Evolutionary conservation across 176 grass and related monocot genomes (phyloP).

Genomic region (Alloteropsis semialata): DNA sequence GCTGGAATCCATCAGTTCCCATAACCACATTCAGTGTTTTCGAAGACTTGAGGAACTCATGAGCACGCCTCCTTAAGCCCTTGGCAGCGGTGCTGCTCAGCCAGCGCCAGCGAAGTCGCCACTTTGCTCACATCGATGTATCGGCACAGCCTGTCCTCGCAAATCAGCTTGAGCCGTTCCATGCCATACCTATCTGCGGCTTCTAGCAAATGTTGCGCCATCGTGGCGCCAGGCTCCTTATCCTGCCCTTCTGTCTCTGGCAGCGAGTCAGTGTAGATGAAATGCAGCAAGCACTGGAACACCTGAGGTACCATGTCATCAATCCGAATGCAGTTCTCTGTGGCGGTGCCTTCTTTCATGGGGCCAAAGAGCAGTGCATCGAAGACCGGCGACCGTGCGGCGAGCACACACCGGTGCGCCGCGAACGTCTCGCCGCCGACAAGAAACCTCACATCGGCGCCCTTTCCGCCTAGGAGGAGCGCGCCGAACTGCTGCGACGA

Average conservation of each 20-base stretch:
- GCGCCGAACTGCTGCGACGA: conserved; percentile 26
- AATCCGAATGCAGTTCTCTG: neutral
- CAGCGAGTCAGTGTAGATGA: neutral
- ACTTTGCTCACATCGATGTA: neutral
- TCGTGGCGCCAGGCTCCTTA: neutral
- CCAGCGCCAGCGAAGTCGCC: neutral
- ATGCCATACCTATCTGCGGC: conserved; percentile 48
- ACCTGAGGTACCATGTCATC: no score
- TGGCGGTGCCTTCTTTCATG: conserved; percentile 36
- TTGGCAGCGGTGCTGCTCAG: conserved; percentile 12
- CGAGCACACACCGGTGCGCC: conserved; percentile 34
- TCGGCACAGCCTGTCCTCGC: conserved; percentile 29
- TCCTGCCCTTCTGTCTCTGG: neutral
- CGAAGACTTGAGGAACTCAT: neutral
- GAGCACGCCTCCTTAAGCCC: neutral
- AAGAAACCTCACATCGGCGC: conserved; percentile 31
- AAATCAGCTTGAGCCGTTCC: conserved; percentile 39
- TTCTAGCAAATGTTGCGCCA: conserved; percentile 42
- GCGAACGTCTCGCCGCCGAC: conserved; percentile 23
- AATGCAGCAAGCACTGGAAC: neutral
- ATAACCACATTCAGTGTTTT: neutral
- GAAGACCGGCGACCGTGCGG: conserved; percentile 42
- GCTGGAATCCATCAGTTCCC: neutral
- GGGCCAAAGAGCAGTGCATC: conserved; percentile 20
- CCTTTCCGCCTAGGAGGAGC: conserved; percentile 13